Evolutionary conservation across 208 protist genomes (phyloP).

Genomic region (Trichomonas gallinae): DNA sequence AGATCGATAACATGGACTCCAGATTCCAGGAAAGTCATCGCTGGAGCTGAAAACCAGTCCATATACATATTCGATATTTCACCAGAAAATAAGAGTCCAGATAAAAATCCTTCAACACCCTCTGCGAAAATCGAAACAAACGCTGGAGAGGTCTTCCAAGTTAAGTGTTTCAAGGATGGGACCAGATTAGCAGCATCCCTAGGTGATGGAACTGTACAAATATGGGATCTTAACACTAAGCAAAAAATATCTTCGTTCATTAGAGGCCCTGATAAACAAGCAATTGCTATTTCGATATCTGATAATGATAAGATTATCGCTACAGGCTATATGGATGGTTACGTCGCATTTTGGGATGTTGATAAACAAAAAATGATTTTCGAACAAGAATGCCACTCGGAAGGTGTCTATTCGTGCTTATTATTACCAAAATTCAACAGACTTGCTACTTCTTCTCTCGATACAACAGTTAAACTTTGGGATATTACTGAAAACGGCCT

Average conservation of each 20-base stretch:
- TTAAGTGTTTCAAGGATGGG: neutral
- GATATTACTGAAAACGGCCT: neutral
- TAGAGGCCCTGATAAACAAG: neutral
- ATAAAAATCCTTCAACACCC: neutral
- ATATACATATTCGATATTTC: neutral
- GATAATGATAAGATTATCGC: neutral
- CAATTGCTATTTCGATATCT: neutral
- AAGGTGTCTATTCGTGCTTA: neutral
- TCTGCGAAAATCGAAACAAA: neutral
- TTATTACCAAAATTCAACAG: neutral
- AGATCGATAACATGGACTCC: neutral
- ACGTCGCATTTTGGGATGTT: neutral
- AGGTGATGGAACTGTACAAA: neutral
- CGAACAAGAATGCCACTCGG: neutral
- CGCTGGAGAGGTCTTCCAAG: neutral
- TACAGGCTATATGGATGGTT: neutral
- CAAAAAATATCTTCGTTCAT: neutral
- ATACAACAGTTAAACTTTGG: neutral
- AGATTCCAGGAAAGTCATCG: neutral
- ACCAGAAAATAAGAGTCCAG: neutral
- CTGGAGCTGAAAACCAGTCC: neutral
- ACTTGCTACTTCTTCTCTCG: neutral
- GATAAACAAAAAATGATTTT: neutral
- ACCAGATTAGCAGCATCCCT: neutral
- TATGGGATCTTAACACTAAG: neutral